These are phyloP conservation scores for Lactifluus pinguis DNA, from an alignment of 768 basidiomycete genomes.

Conservation along the genomic window DNA sequence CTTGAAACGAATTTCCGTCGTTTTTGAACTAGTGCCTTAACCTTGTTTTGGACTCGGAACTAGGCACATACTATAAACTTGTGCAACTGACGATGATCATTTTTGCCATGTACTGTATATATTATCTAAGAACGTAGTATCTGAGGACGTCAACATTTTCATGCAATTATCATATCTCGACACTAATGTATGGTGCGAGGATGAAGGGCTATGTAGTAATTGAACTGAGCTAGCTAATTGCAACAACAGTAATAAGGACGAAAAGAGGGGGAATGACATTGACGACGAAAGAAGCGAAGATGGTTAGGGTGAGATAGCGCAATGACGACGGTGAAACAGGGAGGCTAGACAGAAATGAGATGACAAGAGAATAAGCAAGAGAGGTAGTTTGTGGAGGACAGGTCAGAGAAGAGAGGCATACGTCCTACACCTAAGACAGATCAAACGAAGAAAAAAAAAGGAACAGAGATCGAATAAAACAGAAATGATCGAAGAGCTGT, in stretches of 20 bases:
- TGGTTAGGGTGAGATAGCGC: constrained; percentile 17
- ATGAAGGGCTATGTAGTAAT: constrained; percentile 4
- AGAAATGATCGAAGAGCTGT: constrained; percentile 12
- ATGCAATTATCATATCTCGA: constrained; percentile 2
- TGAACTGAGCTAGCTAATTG: constrained; percentile 13
- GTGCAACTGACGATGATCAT: no score
- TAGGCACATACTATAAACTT: not conserved
- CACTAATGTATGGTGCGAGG: not conserved
- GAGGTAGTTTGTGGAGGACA: constrained; percentile 9
- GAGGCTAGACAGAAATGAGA: not conserved
- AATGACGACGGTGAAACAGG: not conserved
- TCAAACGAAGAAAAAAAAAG: not conserved
- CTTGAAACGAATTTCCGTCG: no score
- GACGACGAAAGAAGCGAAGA: constrained; percentile 13
- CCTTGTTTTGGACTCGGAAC: not conserved
- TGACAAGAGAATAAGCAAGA: constrained; percentile 1
- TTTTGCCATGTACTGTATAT: no score
- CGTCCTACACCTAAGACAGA: not conserved
- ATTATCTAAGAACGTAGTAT: not conserved
- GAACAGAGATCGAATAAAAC: not conserved
- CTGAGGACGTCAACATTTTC: not conserved
- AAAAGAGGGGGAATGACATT: constrained; percentile 12
- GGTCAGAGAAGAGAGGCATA: not conserved
- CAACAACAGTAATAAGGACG: constrained; percentile 12
- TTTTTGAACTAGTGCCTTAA: not conserved